These are phyloP conservation scores for Chernovozyma aurita DNA, from an alignment of 1,139 yeast genomes.

Conservation along the genomic window DNA sequence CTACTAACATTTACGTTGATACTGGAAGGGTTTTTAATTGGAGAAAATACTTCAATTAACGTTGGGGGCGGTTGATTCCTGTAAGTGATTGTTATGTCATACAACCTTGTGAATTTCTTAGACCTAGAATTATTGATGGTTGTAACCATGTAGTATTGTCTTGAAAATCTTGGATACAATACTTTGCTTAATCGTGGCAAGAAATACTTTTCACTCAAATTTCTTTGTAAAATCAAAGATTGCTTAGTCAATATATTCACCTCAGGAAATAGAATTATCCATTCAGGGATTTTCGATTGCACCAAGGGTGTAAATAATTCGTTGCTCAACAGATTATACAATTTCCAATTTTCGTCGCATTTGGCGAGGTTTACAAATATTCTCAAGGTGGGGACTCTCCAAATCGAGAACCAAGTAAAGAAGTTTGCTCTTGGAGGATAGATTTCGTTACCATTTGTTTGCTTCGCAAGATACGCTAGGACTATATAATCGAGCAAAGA, in stretches of 20 bases:
- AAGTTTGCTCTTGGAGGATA: conserved; percentile 42
- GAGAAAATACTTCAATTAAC: neutral
- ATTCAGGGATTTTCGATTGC: conserved; percentile 33
- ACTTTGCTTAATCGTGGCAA: conserved; percentile 50
- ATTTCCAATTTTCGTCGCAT: conserved; percentile 64
- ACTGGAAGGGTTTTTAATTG: neutral
- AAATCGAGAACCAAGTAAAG: conserved; percentile 58
- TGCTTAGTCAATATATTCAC: conserved; percentile 54
- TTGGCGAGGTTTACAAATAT: conserved; percentile 39
- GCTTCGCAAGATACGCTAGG: conserved; percentile 37
- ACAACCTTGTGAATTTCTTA: conserved; percentile 30
- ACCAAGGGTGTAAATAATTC: conserved; percentile 21
- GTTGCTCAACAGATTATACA: conserved; percentile 28
- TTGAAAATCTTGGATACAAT: conserved; percentile 65
- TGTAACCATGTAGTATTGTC: conserved; percentile 43
- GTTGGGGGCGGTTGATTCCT: neutral
- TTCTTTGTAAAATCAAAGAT: conserved; percentile 38
- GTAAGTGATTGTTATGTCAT: conserved; percentile 53
- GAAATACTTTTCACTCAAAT: conserved; percentile 46
- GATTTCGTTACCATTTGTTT: conserved; percentile 9
- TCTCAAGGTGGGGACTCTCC: conserved; percentile 50
- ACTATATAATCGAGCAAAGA: conserved; percentile 53
- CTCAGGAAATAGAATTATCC: conserved; percentile 69
- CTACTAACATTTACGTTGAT: conserved; percentile 43
- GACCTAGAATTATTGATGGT: conserved; percentile 28